phyloP scores from a whole-genome alignment of 345 rosid species.

The Combretum micranthum region DNA sequence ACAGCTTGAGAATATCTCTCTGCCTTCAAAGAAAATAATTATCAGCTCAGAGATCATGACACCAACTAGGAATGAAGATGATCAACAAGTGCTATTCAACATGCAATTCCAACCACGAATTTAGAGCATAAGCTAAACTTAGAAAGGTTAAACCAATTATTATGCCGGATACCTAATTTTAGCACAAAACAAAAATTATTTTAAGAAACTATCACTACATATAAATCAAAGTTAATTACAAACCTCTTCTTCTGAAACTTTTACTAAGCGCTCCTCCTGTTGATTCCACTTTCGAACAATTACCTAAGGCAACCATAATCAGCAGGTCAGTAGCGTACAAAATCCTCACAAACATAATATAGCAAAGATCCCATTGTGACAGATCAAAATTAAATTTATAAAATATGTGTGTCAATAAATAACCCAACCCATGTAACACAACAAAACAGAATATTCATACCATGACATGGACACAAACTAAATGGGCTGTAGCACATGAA shows the following conservation, averaged over 20 bases:
- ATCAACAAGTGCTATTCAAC: background rate
- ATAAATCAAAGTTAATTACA: background rate
- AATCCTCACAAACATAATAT: background rate
- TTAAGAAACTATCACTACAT: background rate
- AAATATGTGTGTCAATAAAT: no score
- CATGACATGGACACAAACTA: no score
- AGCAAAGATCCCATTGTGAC: no score
- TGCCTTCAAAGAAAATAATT: conserved; percentile 34
- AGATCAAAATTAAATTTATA: no score
- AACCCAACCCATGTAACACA: no score
- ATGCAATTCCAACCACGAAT: background rate
- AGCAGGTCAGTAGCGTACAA: background rate
- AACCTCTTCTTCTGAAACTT: conserved; percentile 83
- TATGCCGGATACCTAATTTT: no score
- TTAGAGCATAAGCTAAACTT: background rate
- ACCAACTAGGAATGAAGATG: no score
- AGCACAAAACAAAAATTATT: no score
- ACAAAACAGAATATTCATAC: no score
- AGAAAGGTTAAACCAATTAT: no score
- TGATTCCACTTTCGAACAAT: conserved; percentile 73
- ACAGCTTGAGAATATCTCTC: conserved; percentile 70
- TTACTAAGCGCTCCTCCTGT: conserved; percentile 58
- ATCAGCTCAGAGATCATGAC: background rate
- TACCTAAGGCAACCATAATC: conserved; percentile 37
- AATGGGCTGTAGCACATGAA: no score